These are phyloP conservation scores for Microdochium trichocladiopsis DNA, from an alignment of 2,329 filamentous ascomycete species.

Conservation along the genomic window DNA sequence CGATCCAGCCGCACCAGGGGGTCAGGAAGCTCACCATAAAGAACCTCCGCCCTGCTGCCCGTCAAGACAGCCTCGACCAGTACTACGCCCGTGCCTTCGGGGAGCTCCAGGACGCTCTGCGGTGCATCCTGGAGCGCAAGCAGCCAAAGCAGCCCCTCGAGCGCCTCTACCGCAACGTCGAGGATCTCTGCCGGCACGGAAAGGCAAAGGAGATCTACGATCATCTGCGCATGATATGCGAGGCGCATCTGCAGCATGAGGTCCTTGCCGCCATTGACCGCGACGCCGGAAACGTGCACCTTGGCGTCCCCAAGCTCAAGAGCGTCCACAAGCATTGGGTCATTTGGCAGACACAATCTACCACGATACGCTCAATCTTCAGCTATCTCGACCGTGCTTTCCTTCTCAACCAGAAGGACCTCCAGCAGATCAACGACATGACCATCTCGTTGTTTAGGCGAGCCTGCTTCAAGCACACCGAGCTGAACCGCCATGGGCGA, in stretches of 20 bases:
- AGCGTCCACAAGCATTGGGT: slow-evolving; percentile 56
- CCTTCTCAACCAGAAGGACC: slow-evolving; percentile 65
- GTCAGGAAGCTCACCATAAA: slow-evolving; percentile 89
- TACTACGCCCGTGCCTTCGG: slow-evolving; percentile 74
- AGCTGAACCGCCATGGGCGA: not conserved
- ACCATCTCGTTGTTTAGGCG: slow-evolving; percentile 68
- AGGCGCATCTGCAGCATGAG: slow-evolving; percentile 56
- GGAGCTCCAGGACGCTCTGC: slow-evolving; percentile 67
- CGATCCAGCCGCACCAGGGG: slow-evolving; percentile 67
- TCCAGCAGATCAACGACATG: slow-evolving; percentile 73
- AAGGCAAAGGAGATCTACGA: slow-evolving; percentile 62
- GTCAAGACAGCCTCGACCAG: slow-evolving; percentile 55
- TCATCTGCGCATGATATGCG: slow-evolving; percentile 59
- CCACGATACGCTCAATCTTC: slow-evolving; percentile 78
- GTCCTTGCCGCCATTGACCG: slow-evolving; percentile 50
- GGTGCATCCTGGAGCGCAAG: slow-evolving; percentile 61
- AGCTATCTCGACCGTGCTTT: slow-evolving; percentile 92
- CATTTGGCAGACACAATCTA: slow-evolving; percentile 69
- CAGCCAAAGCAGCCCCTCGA: slow-evolving; percentile 71
- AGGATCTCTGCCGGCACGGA: slow-evolving; percentile 81
- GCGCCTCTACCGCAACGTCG: slow-evolving; percentile 81
- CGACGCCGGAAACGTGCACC: slow-evolving; percentile 36
- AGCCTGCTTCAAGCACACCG: slow-evolving; percentile 32
- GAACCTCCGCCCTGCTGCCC: slow-evolving; percentile 66
- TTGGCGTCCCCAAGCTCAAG: slow-evolving; percentile 55